These are phyloP conservation scores for Populus ilicifolia DNA, from an alignment of 345 rosid genomes.

Conservation along the genomic window DNA sequence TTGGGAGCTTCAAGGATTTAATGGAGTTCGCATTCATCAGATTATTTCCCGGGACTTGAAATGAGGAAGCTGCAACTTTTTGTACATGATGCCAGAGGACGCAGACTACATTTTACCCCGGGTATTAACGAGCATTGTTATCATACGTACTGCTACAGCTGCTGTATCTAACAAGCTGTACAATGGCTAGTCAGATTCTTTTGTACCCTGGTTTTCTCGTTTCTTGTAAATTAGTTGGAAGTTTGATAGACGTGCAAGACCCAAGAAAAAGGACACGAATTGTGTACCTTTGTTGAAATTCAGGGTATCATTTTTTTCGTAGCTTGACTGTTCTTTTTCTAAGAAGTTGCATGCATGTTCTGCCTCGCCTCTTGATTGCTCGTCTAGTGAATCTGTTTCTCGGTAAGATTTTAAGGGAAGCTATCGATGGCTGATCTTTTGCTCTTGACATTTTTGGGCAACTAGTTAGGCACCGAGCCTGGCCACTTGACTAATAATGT, in stretches of 20 bases:
- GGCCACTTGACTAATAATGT: not conserved
- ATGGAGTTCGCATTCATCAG: constrained; percentile 26
- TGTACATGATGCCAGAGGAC: constrained; percentile 33
- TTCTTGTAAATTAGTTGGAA: constrained; percentile 33
- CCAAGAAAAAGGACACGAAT: constrained; percentile 12
- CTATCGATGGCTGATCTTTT: not conserved
- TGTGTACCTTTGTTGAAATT: constrained; percentile 26
- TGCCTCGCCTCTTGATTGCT: not conserved
- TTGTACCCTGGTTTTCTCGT: constrained; percentile 22
- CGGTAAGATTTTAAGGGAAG: not conserved
- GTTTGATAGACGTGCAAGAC: constrained; percentile 21
- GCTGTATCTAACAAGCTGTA: constrained; percentile 49
- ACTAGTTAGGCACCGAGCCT: not conserved
- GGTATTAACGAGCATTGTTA: constrained; percentile 34
- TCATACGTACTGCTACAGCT: constrained; percentile 27
- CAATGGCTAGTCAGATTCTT: constrained; percentile 32
- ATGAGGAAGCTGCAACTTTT: constrained; percentile 27
- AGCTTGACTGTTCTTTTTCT: not conserved
- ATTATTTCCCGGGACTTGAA: constrained; percentile 23
- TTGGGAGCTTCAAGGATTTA: constrained; percentile 31
- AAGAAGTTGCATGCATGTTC: not conserved
- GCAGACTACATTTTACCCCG: constrained; percentile 6
- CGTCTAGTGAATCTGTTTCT: not conserved
- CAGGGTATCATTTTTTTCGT: constrained; percentile 25
- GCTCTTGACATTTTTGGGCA: not conserved